Percentiles rank a stretch among this genome's conserved stretches.
These are phyloP conservation scores for Ophiostoma angusticollis DNA, from an alignment of 2,329 filamentous ascomycete genomes.

Conservation along the genomic window DNA sequence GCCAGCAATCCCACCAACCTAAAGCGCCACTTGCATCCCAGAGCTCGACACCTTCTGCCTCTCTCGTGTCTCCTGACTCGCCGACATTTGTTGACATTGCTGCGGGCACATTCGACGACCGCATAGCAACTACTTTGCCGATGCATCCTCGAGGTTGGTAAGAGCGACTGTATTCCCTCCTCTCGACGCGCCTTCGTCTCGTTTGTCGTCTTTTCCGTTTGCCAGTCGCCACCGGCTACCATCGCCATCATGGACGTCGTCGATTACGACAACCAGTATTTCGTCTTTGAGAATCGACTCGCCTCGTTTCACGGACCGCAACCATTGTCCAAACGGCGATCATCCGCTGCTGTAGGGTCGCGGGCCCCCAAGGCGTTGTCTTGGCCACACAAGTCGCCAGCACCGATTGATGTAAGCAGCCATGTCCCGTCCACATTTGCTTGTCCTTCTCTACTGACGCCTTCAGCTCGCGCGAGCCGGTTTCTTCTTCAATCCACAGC, in stretches of 20 bases:
- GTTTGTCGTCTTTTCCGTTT: neutral
- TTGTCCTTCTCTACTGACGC: conserved; percentile 17
- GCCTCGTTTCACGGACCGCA: conserved; percentile 63
- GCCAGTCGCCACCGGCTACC: neutral
- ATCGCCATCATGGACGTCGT: conserved; percentile 15
- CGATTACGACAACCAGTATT: conserved; percentile 34
- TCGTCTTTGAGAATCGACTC: conserved; percentile 62
- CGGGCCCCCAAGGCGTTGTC: conserved; percentile 43
- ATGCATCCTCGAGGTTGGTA: no score
- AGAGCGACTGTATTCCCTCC: neutral
- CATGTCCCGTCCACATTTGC: conserved; percentile 26
- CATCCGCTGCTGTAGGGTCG: conserved; percentile 50
- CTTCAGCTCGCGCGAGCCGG: conserved; percentile 75
- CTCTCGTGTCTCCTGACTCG: no score
- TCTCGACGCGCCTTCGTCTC: neutral
- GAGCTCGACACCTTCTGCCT: no score
- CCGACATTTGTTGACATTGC: no score
- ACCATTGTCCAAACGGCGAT: conserved; percentile 52
- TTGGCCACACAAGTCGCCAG: conserved; percentile 69
- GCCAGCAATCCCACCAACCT: no score
- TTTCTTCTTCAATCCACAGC: conserved; percentile 74
- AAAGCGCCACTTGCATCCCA: no score
- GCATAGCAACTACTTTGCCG: no score
- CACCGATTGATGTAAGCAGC: conserved; percentile 54
- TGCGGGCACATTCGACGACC: no score